A percentile compares a stretch with the other conserved stretches of the same genome.
These are phyloP conservation scores for Chlamydomonas urium DNA, from an alignment of 139 green algal genomes.

Conservation along the genomic window DNA sequence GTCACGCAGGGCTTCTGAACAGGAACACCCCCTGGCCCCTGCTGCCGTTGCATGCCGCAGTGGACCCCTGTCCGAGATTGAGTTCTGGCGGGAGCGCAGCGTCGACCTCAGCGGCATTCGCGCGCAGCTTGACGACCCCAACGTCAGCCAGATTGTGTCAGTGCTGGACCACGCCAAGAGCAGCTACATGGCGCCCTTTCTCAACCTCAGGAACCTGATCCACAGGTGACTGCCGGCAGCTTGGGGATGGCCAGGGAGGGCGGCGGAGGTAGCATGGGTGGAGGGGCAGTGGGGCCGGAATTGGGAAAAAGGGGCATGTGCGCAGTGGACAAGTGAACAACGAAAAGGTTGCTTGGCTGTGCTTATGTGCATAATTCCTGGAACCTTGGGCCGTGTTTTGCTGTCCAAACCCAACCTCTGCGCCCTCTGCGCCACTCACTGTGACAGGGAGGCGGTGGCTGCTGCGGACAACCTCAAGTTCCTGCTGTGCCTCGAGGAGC, in stretches of 20 bases:
- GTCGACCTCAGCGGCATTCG: conserved; percentile 72
- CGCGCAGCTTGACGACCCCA: conserved; percentile 60
- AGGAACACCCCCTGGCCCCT: no score
- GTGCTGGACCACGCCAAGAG: conserved; percentile 68
- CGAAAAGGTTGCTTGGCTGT: no score
- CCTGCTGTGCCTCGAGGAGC: conserved; percentile 68
- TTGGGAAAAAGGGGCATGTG: background rate
- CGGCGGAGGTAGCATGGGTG: no score
- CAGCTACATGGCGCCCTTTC: conserved; percentile 73
- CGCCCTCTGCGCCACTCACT: no score
- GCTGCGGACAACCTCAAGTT: conserved; percentile 84
- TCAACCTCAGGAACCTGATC: conserved; percentile 69
- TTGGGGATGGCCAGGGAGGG: no score
- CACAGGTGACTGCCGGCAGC: no score
- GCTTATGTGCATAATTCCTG: no score
- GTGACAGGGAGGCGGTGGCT: conserved; percentile 63
- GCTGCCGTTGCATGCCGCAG: no score
- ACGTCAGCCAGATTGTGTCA: conserved; percentile 46
- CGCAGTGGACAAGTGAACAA: background rate
- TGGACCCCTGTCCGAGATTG: conserved; percentile 77
- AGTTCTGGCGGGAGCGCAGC: conserved; percentile 76
- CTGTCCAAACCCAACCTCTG: no score
- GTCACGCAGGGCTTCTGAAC: no score
- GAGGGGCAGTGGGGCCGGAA: conserved; percentile 25
- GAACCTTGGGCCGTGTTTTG: no score